Base-by-base conservation (phyloP, 2,329 filamentous ascomycete genomes). In the Furcasterigmium furcatum region DNA sequence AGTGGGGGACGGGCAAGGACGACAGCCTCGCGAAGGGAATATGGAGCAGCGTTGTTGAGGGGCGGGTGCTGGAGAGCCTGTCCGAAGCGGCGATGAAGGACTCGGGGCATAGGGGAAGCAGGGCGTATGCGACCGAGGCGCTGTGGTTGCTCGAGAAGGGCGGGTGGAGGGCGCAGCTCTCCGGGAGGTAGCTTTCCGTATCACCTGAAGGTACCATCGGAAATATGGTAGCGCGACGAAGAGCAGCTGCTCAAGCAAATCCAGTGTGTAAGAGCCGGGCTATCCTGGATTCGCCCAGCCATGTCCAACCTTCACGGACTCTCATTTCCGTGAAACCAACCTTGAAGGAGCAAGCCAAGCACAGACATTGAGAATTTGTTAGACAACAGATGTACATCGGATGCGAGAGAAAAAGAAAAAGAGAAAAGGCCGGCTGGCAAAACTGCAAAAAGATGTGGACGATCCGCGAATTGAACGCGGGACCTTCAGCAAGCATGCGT, bases 121-220 rank as follows among this genome's bases (percentile, higher is more conserved):
- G 84, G 57, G 85, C 87, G 1, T 95, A 91, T 73, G 91, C 92
- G 10, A 84, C 87, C 4, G 92, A 97, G 64, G 91, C 91, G 1
- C 69, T 96, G 14, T 96, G 92, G 91, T 65, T 95, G 50, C 91
- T 78, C 54, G 78, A 82, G 59, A 82, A 80, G 63, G 89, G 89
- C 53, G 87, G 74, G 60, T 87, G 74, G 87, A 87, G 60, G 67
- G 84, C 69, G 72, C 79, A 63, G 66, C 76, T 70, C 68, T 76
- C 73, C 68, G 80, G 80, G 67, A 67, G 74, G 71, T 65, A 62
- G 67, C 9, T 10, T 27, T n/a, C n/a, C n/a, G n/a, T n/a, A n/a
- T n/a, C n/a, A n/a, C n/a, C n/a, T n/a, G n/a, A n/a, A n/a, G n/a
- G n/a, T n/a, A n/a, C n/a, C n/a, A n/a, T n/a, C n/a, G n/a, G n/a